Evolutionary conservation across 116 monocot genomes (phyloP), one percentile per base, ranked within the genome.

Genomic region (Trichopus zeylanicus): DNA sequence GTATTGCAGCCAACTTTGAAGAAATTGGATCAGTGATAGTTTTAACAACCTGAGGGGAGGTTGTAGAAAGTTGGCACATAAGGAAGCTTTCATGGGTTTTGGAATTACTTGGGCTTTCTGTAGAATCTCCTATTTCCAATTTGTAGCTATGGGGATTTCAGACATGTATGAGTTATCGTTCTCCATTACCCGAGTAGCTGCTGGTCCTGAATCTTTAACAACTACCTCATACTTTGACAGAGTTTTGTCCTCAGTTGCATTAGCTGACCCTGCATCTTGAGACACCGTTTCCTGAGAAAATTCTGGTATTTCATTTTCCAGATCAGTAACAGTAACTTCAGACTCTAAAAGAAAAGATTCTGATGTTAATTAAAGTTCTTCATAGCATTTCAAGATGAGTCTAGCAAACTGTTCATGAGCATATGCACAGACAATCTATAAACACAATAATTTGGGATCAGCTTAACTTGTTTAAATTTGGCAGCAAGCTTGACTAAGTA

Each of bases 351-450:
- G 74, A 73, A 67, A 74, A 54, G 80, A 73, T 60, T 91, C 97
- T 29, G 91, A 77, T 64, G 75, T 75, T 56, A 88, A 54, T 63
- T 98, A 88, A 67, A 98, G 71, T 39, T 92, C 85, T 68, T 98
- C 81, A 42, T 88, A 78, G 48, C 88, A 91, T 66, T 75, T 88
- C 34, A 98, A 75, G 59, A 91, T 87, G 55, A 98, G 75, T 42
- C 92, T 80, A 32, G 98, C 98, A 83, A 92, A 98, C 61, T 98
- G 85, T 70, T 98, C 98, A 65, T 98, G 98, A 61, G 88, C 98
- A 80, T 74, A 88, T 58, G 98, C 98, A 65, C 88, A 82, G 11
- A 92, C 73, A 37, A 92, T 80, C 97, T 98, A 69, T 13, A n/a
- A n/a, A n/a, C n/a, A n/a, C n/a, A n/a, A n/a, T n/a, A n/a, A n/a